Evolutionary conservation across 2,329 filamentous ascomycete genomes (phyloP), one percentile per base, ranked within the genome.

Genomic region (Cytospora chrysosperma): DNA sequence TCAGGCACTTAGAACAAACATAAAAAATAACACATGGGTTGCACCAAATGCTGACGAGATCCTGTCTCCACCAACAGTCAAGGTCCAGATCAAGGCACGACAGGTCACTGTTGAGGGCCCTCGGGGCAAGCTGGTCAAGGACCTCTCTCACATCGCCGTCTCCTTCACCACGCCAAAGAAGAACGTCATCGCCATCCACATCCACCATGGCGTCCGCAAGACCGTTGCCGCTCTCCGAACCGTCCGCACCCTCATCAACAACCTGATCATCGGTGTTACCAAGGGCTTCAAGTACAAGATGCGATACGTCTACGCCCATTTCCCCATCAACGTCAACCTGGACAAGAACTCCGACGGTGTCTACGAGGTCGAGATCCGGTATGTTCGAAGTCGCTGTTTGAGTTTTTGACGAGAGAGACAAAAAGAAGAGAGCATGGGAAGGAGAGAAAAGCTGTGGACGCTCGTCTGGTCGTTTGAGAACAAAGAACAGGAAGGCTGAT

Each of bases 281-380:
- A 96, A 94, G 87, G 95, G 95, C 74, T 99, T 90, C 92, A 96
- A 96, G 86, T 99, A 99, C 91, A 99, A 99, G 92, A 98, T 99
- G 94, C 92, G 96, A 77, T 99, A 99, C 86, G 95, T 99, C 82
- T 99, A 99, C 82, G 95, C 95, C 80, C 95, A 99, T 90, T 99
- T 99, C 80, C 95, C 95, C 83, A 99, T 99, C 92, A 99, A 99
- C 88, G 94, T 99, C 85, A 98, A 97, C 87, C 82, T 99, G 73
- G 93, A 97, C 76, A 93, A 97, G 90, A 94, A 94, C 88, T 79
- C 81, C 77, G 95, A 98, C 85, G 93, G 89, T 73, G 82, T 89
- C 74, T 90, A 77, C 78, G 91, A 96, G 82, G 91, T 99, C 77
- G 95, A 99, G 89, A 98, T 99, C 86, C 90, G 95, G 90, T 94